Base-by-base conservation (phyloP, 768 basidiomycete genomes). In the Tricholoma saponaceum region DNA sequence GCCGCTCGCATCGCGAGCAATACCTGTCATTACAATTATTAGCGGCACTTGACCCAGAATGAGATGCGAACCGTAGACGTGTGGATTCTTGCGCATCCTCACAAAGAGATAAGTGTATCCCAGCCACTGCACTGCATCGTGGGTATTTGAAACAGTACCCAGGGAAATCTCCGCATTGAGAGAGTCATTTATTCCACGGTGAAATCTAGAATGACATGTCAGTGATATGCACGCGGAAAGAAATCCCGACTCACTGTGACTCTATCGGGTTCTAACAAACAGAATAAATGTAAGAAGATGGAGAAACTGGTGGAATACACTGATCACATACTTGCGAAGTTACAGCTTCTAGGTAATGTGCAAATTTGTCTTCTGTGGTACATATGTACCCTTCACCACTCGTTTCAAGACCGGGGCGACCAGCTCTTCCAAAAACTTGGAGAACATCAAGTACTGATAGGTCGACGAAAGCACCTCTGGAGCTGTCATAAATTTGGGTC, bases 371-470 rank as follows among this genome's bases (percentile, higher is more conserved):
- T 23, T 89, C 85, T 0, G 93, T 89, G 0, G 97, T 98, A 59
- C 94, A 97, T 61, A 99, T 97, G 70, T 91, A 98, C 2, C 97
- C 96, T 68, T 95, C 94, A 67, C 97, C 97, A 61, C 95, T 95
- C 16, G 81, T 84, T 72, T 98, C 96, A 52, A 93, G 69, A 10
- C 88, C 90, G 0, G 91, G 90, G 35, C 91, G 82, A 35, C 93
- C 97, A 54, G 97, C 97, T 71, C 97, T 86, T 62, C 97, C 97
- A 65, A 99, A 98, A 20, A 99, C 92, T 77, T 99, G 95, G 3
- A 99, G 75, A 2, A 99, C 97, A 70, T 99, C 97, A 50, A 99
- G 78, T 12, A 98, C 86, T 2, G 95, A 91, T 18, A 99, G 79
- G 68, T 99, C 95, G 41, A 91, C 86, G 65, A 98, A 97, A 22